Evolutionary conservation across 306 rosid species (phyloP), one percentile per base, ranked within the genome.

Genomic region (Sechiopsis laciniata): DNA sequence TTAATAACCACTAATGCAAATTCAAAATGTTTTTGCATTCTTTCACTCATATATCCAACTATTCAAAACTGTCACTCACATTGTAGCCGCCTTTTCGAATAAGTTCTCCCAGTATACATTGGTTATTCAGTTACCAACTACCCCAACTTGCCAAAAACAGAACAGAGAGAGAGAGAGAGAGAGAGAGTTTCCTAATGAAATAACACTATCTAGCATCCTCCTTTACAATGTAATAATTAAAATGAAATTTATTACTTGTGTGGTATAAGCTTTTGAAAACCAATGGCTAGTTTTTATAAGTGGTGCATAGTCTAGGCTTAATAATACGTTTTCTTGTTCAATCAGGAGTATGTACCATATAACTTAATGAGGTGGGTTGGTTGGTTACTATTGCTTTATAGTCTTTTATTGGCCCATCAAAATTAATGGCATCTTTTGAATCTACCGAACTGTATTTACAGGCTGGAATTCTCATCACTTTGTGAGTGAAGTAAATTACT

Each of bases 391-490:
- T 20, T 21, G 20, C 21, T 67, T 17, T 48, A 21, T 29, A 21
- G 40, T 67, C 40, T 20, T 67, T 67, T 67, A 67, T 67, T 67
- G 73, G 56, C 73, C 73, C 73, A 48, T 45, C 55, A 67, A 67
- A 45, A 46, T 46, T 68, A 21, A 68, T 46, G 73, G 32, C 40
- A 37, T 10, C 73, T 68, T 45, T 68, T 68, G 56, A 37, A 48
- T 68, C 37, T 21, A 45, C 73, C 73, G 48, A 68, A 68, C 73
- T 46, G 69, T 62, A 48, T 68, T 46, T 68, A 68, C 73, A 68
- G 73, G 57, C 73, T 68, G 73, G 73, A 68, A 17, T 46, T 46
- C 37, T 68, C 73, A 68, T 40, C 29, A 0, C 56, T 68, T 68
- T 68, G 35, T 4, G 29, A 48, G 73, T 24, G 7, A 45, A 68